Evolutionary conservation across 2,329 filamentous ascomycete genomes (phyloP), one percentile per base, ranked within the genome.

Genomic region (Ophiocordyceps camponoti-saundersi): DNA sequence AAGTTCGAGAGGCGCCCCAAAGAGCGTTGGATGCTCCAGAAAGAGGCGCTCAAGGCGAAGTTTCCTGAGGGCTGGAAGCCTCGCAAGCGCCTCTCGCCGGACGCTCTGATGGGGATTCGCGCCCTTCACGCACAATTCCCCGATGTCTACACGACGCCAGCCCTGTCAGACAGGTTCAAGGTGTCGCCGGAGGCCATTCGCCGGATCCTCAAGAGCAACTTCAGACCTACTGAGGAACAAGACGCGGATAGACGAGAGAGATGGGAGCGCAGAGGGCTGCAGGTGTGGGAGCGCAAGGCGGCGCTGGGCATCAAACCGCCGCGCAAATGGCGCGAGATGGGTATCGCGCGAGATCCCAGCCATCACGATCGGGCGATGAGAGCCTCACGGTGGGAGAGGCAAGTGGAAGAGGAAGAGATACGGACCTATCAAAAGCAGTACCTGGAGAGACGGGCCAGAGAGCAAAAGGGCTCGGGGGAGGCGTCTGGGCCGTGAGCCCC

Each of bases 21-120:
- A 22, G 43, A 22, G 6, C 8, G 16, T 4, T 36, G 30, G 44
- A 39, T 20, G 32, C 23, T 45, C 8, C 44, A 45, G 13, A 23
- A 45, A 18, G 32, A 26, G 22, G 82, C 79, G 0, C 64, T 93
- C 34, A 75, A 80, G 55, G 64, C 76, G 50, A 98, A 96, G 58
- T 92, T 95, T 53, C 78, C 78, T 2, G 75, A 81, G 8, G 79
- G 81, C 11, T 98, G 90, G 89, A 72, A 73, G 26, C 90, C 92
- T 29, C 74, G 76, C 44, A 95, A 94, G 63, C 81, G 81, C 49
- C 73, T 98, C 11, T 96, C 92, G 0, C 92, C 92, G 0, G 90
- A 96, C 62, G 87, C 89, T 1, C 70, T 95, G 30, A 81, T 85
- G n/a, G 89, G 88, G 41, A 94, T 98, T 54, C 80, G 88, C 41